Base-by-base conservation (phyloP, 2,329 filamentous ascomycete species). In the Alternaria atra region DNA sequence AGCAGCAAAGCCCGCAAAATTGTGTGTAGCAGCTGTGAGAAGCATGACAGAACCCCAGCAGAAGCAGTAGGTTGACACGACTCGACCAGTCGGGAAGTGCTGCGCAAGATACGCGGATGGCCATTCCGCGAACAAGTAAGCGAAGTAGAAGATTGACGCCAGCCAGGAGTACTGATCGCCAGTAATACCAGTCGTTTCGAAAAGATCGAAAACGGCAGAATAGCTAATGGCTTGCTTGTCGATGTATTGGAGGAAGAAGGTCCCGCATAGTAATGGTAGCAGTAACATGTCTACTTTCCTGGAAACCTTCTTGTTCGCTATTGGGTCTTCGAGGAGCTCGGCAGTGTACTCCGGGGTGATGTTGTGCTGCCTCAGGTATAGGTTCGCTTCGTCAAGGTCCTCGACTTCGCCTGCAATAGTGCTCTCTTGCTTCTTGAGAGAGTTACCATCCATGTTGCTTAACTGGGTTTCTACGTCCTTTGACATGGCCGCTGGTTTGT, bases 141-240 rank as follows among this genome's bases (percentile, higher is more conserved):
- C 84, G n/a, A 87, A 79, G 61, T 86, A 87, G 69, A 87, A 87
- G 5, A 87, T 83, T 23, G 80, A 84, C 1, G 84, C 82, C n/a
- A 86, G 79, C 84, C 85, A 86, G 47, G 80, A 80, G 61, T 87
- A 88, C 52, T 86, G 74, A 1, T 77, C 75, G 13, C 77, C 71
- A 1, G 73, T 80, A 65, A 86, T 85, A 17, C 80, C 74, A 0
- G 84, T 85, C 23, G 81, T 80, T 12, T 75, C 73, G 61, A 86
- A 83, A 0, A 87, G 76, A 48, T 87, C 86, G 60, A 87, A 87
- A 0, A 87, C 84, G 2, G 85, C 84, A 0, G 83, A 81, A 68
- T 87, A 87, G 0, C 81, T 80, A 5, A 87, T 74, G 0, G 84
- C 83, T 61, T 84, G 81, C 73, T 87, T 88, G 72, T 87, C 85